Conservation (phyloP, 306 rosid species). For the Dicorynia guianensis region DNA sequence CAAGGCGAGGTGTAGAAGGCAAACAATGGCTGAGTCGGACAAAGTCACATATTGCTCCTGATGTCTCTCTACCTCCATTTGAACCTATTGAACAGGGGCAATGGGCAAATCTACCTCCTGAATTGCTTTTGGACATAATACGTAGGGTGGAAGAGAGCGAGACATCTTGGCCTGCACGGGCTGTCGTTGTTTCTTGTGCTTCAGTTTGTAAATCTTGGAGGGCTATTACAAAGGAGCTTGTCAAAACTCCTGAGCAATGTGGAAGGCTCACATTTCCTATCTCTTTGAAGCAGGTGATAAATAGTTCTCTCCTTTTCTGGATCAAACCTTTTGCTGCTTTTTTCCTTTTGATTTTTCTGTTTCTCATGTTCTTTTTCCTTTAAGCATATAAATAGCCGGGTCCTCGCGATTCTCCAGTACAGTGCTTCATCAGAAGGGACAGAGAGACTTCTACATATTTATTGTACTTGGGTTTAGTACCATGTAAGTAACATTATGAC, state of each 20-base stretch:
- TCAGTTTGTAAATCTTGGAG: constrained; percentile 88
- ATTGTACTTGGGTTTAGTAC: constrained; percentile 66
- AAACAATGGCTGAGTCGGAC: constrained; percentile 59
- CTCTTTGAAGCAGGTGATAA: constrained; percentile 77
- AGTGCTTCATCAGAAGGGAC: constrained; percentile 79
- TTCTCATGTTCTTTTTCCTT: constrained; percentile 18
- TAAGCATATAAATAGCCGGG: constrained; percentile 67
- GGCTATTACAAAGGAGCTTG: constrained; percentile 57
- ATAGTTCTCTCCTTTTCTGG: constrained; percentile 5
- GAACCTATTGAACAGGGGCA: constrained; percentile 56
- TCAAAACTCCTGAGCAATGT: constrained; percentile 78
- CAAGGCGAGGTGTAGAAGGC: constrained; percentile 62
- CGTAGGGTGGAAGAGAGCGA: constrained; percentile 76
- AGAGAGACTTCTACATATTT: constrained; percentile 65
- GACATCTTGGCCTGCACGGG: constrained; percentile 72
- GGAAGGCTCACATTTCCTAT: constrained; percentile 88
- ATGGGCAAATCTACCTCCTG: constrained; percentile 82
- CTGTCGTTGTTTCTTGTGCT: constrained; percentile 65
- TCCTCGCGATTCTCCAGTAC: constrained; percentile 72
- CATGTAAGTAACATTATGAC: constrained; percentile 56
- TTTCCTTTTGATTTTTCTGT: constrained; percentile 2
- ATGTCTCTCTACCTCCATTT: constrained; percentile 38
- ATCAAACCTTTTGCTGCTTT: neutral
- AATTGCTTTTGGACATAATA: constrained; percentile 75
- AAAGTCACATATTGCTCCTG: constrained; percentile 77